Evolutionary conservation across 352 stramenopile species (phyloP).

Genomic region (Albugo candida): DNA sequence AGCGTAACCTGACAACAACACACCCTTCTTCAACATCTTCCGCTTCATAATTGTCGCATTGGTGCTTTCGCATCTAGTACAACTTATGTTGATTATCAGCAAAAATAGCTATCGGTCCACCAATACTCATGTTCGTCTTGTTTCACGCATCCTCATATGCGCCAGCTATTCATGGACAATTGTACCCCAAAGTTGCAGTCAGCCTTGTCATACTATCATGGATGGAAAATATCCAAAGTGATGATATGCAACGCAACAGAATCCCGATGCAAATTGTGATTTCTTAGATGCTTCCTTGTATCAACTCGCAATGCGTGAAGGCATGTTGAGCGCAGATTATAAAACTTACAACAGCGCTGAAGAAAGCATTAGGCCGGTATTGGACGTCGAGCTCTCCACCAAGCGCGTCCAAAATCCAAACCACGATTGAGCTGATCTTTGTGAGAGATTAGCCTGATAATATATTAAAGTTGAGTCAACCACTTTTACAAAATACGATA

Average conservation of each 20-base stretch:
- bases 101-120: conserved; percentile 26
- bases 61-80: conserved; percentile 45
- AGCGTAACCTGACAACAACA: too few relatives aligned
- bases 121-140: conserved; percentile 11
- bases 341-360: too few relatives aligned
- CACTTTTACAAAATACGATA: too few relatives aligned
- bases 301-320: conserved; percentile 45
- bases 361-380: too few relatives aligned
- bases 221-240: conserved; percentile 37
- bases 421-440: too few relatives aligned
- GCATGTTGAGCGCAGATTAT: background rate
- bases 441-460: too few relatives aligned
- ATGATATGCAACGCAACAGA: conserved; percentile 19
- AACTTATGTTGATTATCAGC: conserved; percentile 68
- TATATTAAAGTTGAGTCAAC: too few relatives aligned
- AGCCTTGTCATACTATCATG: conserved; percentile 37
- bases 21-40: too few relatives aligned
- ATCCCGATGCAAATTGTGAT: conserved; percentile 10
- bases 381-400: too few relatives aligned
- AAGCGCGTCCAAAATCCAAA: too few relatives aligned
- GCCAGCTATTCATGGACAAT: conserved; percentile 37
- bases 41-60: conserved; percentile 61
- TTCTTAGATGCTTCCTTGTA: conserved; percentile 53
- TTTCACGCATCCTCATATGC: conserved; percentile 29
- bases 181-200: conserved; percentile 24